phyloP scores from a whole-genome alignment of 73 alveolate species.

The Halteria grandinella region DNA sequence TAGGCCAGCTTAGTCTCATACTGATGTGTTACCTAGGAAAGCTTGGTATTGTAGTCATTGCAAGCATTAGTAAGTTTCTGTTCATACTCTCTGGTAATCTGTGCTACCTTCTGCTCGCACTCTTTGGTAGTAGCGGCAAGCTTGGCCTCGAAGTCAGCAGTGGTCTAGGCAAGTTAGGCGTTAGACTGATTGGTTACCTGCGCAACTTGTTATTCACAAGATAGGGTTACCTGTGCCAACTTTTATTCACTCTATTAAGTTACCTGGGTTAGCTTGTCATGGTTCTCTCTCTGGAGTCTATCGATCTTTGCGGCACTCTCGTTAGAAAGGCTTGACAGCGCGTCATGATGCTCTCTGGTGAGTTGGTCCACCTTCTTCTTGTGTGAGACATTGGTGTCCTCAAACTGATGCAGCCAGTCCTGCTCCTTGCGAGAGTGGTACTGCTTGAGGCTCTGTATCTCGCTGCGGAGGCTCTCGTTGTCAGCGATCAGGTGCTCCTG shows the following conservation, averaged over 20 bases:
- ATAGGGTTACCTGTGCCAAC: conserved; percentile 30
- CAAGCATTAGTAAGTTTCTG: too few species aligned
- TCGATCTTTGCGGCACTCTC: conserved; percentile 16
- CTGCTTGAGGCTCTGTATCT: conserved; percentile 2
- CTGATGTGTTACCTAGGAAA: too few species aligned
- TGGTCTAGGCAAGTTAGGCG: too few species aligned
- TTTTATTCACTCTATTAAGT: conserved; percentile 1
- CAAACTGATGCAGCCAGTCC: conserved; percentile 35
- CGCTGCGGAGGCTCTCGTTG: conserved; percentile 14
- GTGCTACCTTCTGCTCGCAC: too few species aligned
- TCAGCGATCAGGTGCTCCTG: conserved; percentile 39
- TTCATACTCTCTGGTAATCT: too few species aligned
- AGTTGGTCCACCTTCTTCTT: conserved; percentile 4
- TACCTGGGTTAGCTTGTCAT: conserved; percentile 30
- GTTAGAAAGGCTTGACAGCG: not conserved
- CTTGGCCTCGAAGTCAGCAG: conserved; percentile 15
- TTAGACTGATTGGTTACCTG: too few species aligned
- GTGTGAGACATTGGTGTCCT: conserved; percentile 4
- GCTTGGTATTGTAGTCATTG: too few species aligned
- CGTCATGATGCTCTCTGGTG: conserved; percentile 10
- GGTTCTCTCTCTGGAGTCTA: conserved; percentile 8
- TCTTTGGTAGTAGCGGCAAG: conserved; percentile 5
- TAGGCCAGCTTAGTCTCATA: too few species aligned
- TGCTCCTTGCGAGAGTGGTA: conserved; percentile 20
- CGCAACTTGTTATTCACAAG: too few species aligned